Base-by-base conservation (phyloP, 352 stramenopile species). In the Globisporangium alternatum region DNA sequence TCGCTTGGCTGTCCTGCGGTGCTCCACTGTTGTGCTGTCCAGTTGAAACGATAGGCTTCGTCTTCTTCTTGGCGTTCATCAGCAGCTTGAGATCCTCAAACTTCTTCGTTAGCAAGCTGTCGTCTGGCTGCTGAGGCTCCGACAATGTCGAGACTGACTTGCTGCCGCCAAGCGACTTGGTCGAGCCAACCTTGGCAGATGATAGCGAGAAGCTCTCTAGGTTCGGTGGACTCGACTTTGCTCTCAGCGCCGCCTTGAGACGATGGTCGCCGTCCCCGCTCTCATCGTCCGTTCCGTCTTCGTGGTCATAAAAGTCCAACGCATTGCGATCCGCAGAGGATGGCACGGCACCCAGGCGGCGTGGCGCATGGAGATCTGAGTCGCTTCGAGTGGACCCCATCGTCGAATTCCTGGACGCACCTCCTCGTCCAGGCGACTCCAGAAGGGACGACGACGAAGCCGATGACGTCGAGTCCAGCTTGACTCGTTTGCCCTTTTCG, bases 51-150 rank as follows among this genome's bases (percentile, higher is more conserved):
- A 21, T 2, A 17, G 33, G 30, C 21, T 57, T 61, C 31, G 51
- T 4, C 4, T 49, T 60, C 28, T 68, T 52, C 60, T 90, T 88
- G 1, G 73, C 71, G 49, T 81, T 74, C 59, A 90, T 80, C 37
- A 89, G 62, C 12, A 60, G 47, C 72, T 90, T 92, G 19, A 92
- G 60, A 43, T 80, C 61, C 55, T 85, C 75, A 69, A 90, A 92
- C 62, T 90, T 90, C 53, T 72, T 72, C n/a, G 73, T 62, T 28
- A 90, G 56, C 21, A 78, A 78, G 5, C 80, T 17, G 59, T 65
- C 44, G 61, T 66, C 35, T 31, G 19, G 35, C 28, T 41, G 33
- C 3, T 37, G 28, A 22, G 33, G 28, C 21, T 43, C 71, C 47
- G 49, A 67, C 54, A 52, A 49, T 17, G 47, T 19, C 39, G 41